phyloP scores from a whole-genome alignment of 768 basidiomycete genomes.

The Xerocomellus dryophilus region DNA sequence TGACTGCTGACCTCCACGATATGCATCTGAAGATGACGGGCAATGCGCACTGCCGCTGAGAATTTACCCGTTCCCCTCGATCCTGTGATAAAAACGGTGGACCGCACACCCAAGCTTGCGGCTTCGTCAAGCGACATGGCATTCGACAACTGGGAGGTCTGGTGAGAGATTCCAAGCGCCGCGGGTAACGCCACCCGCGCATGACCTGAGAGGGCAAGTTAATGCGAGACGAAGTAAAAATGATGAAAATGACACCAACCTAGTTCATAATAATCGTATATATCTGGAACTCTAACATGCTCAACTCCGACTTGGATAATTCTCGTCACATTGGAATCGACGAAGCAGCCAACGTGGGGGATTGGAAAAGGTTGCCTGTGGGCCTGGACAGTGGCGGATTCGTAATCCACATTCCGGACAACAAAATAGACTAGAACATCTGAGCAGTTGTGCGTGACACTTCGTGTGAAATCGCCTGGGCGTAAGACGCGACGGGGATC shows the following conservation, averaged over 20 bases:
- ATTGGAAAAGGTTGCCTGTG: conserved; percentile 49
- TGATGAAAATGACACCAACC: conserved; percentile 36
- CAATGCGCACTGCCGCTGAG: conserved; percentile 53
- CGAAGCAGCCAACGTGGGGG: conserved; percentile 82
- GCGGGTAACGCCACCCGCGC: background rate
- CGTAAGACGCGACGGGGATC: conserved; percentile 14
- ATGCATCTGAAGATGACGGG: conserved; percentile 69
- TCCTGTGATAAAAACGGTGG: conserved; percentile 78
- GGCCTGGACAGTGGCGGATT: conserved; percentile 41
- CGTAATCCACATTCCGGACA: conserved; percentile 73
- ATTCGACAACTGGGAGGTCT: conserved; percentile 54
- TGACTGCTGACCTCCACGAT: conserved; percentile 58
- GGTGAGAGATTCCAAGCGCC: conserved; percentile 37
- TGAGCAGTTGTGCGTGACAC: background rate
- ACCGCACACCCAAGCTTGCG: conserved; percentile 56
- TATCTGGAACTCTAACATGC: conserved; percentile 56
- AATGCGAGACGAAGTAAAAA: background rate
- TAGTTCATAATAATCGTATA: conserved; percentile 45
- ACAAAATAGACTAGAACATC: conserved; percentile 69
- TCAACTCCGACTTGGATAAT: conserved; percentile 81
- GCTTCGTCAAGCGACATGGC: conserved; percentile 59
- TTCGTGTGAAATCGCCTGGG: conserved; percentile 2
- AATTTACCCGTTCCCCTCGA: conserved; percentile 80
- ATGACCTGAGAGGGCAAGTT: conserved; percentile 23
- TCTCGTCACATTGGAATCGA: conserved; percentile 70